phyloP scores from a whole-genome alignment of 2,329 filamentous ascomycete genomes.

The Cladosporium halotolerans region DNA sequence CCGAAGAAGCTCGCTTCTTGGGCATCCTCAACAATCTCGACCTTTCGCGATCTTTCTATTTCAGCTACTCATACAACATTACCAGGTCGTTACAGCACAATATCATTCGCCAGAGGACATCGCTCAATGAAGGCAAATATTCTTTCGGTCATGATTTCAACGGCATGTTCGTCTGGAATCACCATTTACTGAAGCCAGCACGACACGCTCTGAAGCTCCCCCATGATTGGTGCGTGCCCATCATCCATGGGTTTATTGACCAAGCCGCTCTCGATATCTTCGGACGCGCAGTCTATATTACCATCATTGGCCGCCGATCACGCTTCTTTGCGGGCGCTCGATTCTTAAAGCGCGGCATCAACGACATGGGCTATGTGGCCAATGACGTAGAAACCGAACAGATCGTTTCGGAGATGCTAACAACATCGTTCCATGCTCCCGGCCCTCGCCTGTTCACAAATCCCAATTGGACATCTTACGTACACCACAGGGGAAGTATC shows the following conservation, averaged over 20 bases:
- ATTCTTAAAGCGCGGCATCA: constrained; percentile 89
- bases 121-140: constrained; percentile 58
- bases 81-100: constrained; percentile 90
- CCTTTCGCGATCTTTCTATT: constrained; percentile 87
- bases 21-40: constrained; percentile 87
- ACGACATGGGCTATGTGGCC: constrained; percentile 90
- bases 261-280: constrained; percentile 73
- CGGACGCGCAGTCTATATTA: constrained; percentile 82
- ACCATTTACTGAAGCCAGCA: constrained; percentile 76
- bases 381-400: constrained; percentile 99
- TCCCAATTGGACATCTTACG: constrained; percentile 89
- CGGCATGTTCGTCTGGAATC: constrained; percentile 98
- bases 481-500: constrained; percentile 94
- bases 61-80: constrained; percentile 96
- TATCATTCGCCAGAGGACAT: constrained; percentile 70
- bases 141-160: constrained; percentile 62
- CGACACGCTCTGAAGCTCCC: constrained; percentile 64
- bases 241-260: constrained; percentile 94
- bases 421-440: constrained; percentile 90
- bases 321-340: constrained; percentile 89
- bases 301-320: constrained; percentile 86
- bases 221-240: constrained; percentile 92
- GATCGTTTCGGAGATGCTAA: constrained; percentile 89
- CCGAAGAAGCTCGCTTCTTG: constrained; percentile 84
- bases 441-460: constrained; percentile 80